Evolutionary conservation across 2,329 filamentous ascomycete genomes (phyloP), one percentile per base, ranked within the genome.

Genomic region (Aspergillus tubingensis): DNA sequence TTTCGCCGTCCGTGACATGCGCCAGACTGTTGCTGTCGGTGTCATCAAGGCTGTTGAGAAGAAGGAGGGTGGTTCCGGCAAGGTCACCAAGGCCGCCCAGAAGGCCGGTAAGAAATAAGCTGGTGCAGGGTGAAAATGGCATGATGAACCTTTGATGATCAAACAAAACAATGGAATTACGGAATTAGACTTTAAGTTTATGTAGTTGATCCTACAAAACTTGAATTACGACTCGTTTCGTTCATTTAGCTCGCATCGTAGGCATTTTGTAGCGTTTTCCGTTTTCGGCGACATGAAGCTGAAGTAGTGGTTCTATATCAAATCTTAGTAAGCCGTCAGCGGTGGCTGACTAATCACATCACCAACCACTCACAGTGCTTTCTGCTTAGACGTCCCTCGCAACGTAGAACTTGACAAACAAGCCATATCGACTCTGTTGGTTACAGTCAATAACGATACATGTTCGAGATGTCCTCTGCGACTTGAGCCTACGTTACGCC

Each of bases 1-100:
- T 90, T 99, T 99, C 88, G 95, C 95, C 82, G 95, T 99, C 88
- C 94, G 94, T 90, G 94, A 97, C 85, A 97, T 97, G 93, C 5
- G 36, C 1, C 59, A 62, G 51, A 73, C 71, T 56, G 71, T 73
- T 30, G 71, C 72, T 15, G 72, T 74, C 51, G 72, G 72, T 63
- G 72, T 75, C 62, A 70, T 75, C 57, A 96, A 96, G 88, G 83
- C 85, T 67, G 90, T 93, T 66, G 87, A 87, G 73, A 91, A 91
- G 87, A 71, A 82, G 66, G 76, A 75, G 61, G 81, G 74, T 70
- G 78, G 78, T 72, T 54, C 80, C 68, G 88, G 83, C 76, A 91
- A 91, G 87, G 81, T 83, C 66, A 78, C 76, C 73, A 78, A 79
- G 73, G 88, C 88, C 79, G 86, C 86, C 80, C 74, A 78, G 72